phyloP scores from a whole-genome alignment of 2,329 filamentous ascomycete species.

The Metarhizium anisopliae region DNA sequence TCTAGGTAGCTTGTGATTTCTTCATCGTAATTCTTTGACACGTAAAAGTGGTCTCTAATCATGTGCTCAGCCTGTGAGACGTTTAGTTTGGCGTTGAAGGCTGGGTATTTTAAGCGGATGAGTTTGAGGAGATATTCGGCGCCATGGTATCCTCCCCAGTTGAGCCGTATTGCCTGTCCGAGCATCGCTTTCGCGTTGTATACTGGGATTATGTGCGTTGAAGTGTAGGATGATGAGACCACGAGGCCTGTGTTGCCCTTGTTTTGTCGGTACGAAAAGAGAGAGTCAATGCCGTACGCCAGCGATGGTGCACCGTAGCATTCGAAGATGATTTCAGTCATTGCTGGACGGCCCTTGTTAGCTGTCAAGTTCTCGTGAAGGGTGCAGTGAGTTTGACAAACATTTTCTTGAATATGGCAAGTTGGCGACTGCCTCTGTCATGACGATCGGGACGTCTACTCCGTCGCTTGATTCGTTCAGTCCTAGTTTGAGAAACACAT shows the following conservation, averaged over 20 bases:
- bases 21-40: slow-evolving; percentile 73
- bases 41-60: slow-evolving; percentile 80
- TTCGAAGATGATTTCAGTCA: slow-evolving; percentile 97
- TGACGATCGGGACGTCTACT: slow-evolving; percentile 80
- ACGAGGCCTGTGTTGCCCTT: slow-evolving; percentile 80
- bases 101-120: slow-evolving; percentile 82
- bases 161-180: slow-evolving; percentile 76
- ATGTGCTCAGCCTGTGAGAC: slow-evolving; percentile 81
- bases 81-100: slow-evolving; percentile 78
- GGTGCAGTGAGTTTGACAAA: slow-evolving; percentile 33
- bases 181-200: slow-evolving; percentile 78
- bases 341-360: slow-evolving; percentile 46
- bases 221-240: slow-evolving; percentile 84
- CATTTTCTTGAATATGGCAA: slow-evolving; percentile 80
- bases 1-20: slow-evolving; percentile 75
- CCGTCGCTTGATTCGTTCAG: slow-evolving; percentile 63
- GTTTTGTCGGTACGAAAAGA: slow-evolving; percentile 94
- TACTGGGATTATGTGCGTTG: slow-evolving; percentile 92
- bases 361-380: slow-evolving; percentile 1
- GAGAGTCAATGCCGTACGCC: slow-evolving; percentile 89
- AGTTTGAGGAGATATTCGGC: slow-evolving; percentile 89
- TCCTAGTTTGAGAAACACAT: slow-evolving; percentile 88
- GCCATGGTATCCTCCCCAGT: slow-evolving; percentile 88
- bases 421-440: slow-evolving; percentile 94
- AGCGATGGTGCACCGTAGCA: slow-evolving; percentile 86